Percentiles rank a stretch among this genome's conserved stretches.
These are phyloP conservation scores for Boletus hoseneyae DNA, from an alignment of 1,284 basidiomycete genomes.

Conservation along the genomic window DNA sequence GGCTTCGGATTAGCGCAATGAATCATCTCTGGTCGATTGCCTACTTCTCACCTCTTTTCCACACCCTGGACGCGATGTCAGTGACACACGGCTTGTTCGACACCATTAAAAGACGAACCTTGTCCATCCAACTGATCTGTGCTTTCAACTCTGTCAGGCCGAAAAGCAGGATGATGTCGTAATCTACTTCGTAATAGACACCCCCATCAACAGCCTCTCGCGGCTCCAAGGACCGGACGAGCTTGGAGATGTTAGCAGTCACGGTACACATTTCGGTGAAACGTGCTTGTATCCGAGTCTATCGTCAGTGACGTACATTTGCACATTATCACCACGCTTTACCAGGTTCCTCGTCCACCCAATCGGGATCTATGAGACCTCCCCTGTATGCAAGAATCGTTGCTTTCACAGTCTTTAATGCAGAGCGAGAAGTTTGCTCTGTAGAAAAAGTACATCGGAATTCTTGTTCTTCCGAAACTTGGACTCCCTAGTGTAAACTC, in stretches of 20 bases:
- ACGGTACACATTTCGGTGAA: conserved; percentile 19
- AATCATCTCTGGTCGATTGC: not conserved
- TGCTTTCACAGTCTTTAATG: not conserved
- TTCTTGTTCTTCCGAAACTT: conserved; percentile 31
- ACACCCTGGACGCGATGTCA: conserved; percentile 18
- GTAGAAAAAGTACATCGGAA: conserved; percentile 18
- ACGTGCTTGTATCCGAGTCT: not conserved
- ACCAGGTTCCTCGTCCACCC: conserved; percentile 22
- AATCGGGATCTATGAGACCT: conserved; percentile 4
- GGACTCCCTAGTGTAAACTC: conserved; percentile 22
- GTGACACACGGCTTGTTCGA: not conserved
- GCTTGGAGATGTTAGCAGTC: conserved; percentile 9
- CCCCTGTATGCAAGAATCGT: conserved; percentile 16
- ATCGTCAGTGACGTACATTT: not conserved
- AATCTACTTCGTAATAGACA: conserved; percentile 16
- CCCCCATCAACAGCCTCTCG: not conserved
- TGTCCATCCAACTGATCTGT: conserved; percentile 20
- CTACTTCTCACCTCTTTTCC: conserved; percentile 26
- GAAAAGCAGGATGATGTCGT: conserved; percentile 21
- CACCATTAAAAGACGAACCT: not conserved
- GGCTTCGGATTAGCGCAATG: not conserved
- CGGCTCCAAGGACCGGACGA: not conserved
- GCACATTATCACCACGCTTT: not conserved
- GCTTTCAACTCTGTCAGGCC: conserved; percentile 26
- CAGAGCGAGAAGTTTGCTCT: not conserved